phyloP scores from a whole-genome alignment of 139 green algal genomes.

The Zygnema circumcarinatum region DNA sequence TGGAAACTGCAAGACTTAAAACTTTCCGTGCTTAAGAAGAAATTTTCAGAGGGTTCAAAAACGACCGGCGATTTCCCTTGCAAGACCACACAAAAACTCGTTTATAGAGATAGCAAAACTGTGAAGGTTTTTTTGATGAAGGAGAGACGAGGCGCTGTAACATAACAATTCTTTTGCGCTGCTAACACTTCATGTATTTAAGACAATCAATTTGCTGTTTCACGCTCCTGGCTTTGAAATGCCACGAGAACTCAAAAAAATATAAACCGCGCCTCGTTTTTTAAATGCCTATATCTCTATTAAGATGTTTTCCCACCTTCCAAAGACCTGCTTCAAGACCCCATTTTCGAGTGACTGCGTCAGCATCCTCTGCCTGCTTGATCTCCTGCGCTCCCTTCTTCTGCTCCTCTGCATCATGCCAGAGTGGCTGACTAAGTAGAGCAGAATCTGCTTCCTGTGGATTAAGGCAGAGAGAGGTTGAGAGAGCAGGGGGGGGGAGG shows the following conservation, averaged over 20 bases:
- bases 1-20: slow-evolving; percentile 59
- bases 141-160: too few species aligned
- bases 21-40: slow-evolving; percentile 67
- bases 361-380: background rate
- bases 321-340: slow-evolving; percentile 50
- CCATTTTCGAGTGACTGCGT: slow-evolving; percentile 47
- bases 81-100: too few species aligned
- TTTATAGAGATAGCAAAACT: too few species aligned
- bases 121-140: too few species aligned
- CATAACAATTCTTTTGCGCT: too few species aligned
- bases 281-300: too few species aligned
- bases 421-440: background rate
- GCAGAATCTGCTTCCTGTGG: background rate
- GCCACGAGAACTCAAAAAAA: too few species aligned
- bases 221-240: too few species aligned
- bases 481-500: background rate
- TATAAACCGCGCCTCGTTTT: too few species aligned
- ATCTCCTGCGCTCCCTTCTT: slow-evolving; percentile 27
- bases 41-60: background rate
- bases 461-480: background rate
- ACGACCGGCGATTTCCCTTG: too few species aligned
- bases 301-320: slow-evolving; percentile 52
- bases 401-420: background rate
- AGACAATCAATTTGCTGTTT: too few species aligned
- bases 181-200: too few species aligned